Evolutionary conservation across 129 eudicot genomes (phyloP).

Genomic region (Tagetes patula): DNA sequence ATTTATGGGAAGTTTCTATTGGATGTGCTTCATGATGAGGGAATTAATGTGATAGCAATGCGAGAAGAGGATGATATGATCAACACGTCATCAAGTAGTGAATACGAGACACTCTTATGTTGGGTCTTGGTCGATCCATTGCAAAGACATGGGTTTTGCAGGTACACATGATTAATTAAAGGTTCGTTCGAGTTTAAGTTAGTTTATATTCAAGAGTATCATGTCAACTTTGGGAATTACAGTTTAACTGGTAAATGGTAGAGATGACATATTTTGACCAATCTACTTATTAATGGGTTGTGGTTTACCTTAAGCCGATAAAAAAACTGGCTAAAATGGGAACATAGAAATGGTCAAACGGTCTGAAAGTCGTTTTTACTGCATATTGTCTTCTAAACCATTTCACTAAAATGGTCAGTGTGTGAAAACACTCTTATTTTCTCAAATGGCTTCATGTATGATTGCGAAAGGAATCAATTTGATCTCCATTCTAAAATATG

Average conservation of each 20-base stretch:
- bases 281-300: not conserved
- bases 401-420: not conserved
- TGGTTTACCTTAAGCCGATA: not conserved
- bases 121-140: slow-evolving; percentile 98
- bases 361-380: not conserved
- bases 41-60: slow-evolving; percentile 65
- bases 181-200: slow-evolving; percentile 38
- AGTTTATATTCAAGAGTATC: slow-evolving; percentile 5
- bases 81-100: slow-evolving; percentile 31
- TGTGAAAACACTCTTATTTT: no score
- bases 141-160: slow-evolving; percentile 97
- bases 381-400: not conserved
- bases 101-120: slow-evolving; percentile 78
- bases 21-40: slow-evolving; percentile 82
- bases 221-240: not conserved
- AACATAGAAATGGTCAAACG: not conserved
- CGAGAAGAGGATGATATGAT: slow-evolving; percentile 41
- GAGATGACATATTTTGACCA: not conserved
- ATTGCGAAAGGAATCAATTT: not conserved
- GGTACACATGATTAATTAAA: slow-evolving; percentile 50
- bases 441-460: slow-evolving; percentile 3
- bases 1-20: slow-evolving; percentile 73
- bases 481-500: not conserved
- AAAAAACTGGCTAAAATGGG: not conserved
- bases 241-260: not conserved